Evolutionary conservation across 257 asterid species (phyloP).

Genomic region (Vinca minor): DNA sequence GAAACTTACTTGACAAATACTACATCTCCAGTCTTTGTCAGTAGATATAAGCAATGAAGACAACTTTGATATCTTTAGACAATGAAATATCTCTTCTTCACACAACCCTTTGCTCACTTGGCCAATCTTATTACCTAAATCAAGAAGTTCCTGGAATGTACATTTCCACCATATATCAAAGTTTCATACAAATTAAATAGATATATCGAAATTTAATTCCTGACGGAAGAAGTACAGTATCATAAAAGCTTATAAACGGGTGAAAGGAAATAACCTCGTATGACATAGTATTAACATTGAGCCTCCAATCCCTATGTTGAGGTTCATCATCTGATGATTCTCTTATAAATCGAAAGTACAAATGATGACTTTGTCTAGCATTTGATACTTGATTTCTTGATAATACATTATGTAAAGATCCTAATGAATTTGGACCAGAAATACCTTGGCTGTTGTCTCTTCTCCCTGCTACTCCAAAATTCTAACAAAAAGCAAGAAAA

Average conservation of each 20-base stretch:
- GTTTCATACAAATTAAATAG: no score
- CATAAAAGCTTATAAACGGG: no score
- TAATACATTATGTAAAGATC: not conserved
- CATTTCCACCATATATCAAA: not conserved
- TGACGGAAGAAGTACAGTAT: no score
- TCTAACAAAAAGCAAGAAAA: slow-evolving; percentile 19
- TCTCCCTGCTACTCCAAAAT: slow-evolving; percentile 31
- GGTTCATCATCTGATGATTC: slow-evolving; percentile 33
- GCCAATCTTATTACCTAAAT: slow-evolving; percentile 50
- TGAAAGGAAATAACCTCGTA: slow-evolving; percentile 37
- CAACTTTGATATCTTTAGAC: slow-evolving; percentile 29
- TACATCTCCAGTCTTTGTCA: slow-evolving; percentile 43
- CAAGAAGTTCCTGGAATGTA: slow-evolving; percentile 44
- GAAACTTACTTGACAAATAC: slow-evolving; percentile 55
- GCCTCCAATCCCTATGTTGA: slow-evolving; percentile 42
- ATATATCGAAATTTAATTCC: no score
- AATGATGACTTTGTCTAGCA: slow-evolving; percentile 3
- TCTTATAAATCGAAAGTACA: slow-evolving; percentile 24
- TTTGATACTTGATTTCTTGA: slow-evolving; percentile 11
- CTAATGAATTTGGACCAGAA: slow-evolving; percentile 14
- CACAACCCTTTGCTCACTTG: slow-evolving; percentile 43
- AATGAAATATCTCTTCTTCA: slow-evolving; percentile 38
- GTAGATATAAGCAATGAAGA: slow-evolving; percentile 11
- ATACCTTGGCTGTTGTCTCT: slow-evolving; percentile 8
- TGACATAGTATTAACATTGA: slow-evolving; percentile 41